Percentiles rank a stretch among this genome's conserved stretches.
Conservation (phyloP, 2,329 filamentous ascomycete genomes). For the Colletotrichum brevisporum region DNA sequence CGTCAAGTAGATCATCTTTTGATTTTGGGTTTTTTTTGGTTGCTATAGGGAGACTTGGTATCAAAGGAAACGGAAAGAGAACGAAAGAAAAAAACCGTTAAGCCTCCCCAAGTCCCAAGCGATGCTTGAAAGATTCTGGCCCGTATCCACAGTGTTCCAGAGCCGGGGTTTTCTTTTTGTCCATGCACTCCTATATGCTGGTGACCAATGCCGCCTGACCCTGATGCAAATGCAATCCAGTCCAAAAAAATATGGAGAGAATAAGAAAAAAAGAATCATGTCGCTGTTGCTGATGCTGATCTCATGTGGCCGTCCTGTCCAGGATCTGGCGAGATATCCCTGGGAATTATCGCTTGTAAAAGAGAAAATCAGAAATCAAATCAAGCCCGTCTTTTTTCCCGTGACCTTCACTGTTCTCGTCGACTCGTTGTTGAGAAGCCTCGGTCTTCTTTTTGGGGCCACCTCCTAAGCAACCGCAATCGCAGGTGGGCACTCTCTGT, state of each 20-base stretch:
- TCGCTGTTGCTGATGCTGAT: conserved; percentile 41
- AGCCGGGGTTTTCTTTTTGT: conserved; percentile 6
- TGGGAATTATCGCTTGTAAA: conserved; percentile 35
- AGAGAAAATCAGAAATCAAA: conserved; percentile 23
- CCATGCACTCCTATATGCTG: conserved; percentile 40
- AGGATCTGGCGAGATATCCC: conserved; percentile 33
- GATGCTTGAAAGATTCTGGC: conserved; percentile 18
- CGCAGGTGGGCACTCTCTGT: conserved; percentile 57
- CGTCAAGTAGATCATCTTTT: conserved; percentile 1
- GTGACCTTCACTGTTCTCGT: conserved; percentile 16
- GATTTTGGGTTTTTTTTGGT: conserved; percentile 14
- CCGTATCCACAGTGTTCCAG: conserved; percentile 28
- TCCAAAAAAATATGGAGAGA: conserved; percentile 1
- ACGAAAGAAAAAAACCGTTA: not conserved
- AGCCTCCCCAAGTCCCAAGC: conserved; percentile 21
- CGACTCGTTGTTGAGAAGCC: conserved; percentile 14
- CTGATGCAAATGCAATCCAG: conserved; percentile 35
- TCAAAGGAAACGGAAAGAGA: conserved; percentile 24
- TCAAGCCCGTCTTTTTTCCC: conserved; percentile 15
- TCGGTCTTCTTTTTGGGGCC: not conserved
- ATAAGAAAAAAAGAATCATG: conserved; percentile 21
- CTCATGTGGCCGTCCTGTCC: conserved; percentile 37
- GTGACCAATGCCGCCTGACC: conserved; percentile 28
- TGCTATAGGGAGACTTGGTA: conserved; percentile 26
- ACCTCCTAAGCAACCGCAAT: conserved; percentile 40